Base-by-base conservation (phyloP, 495 filamentous ascomycete genomes). In the Penicillium crystallinum region DNA sequence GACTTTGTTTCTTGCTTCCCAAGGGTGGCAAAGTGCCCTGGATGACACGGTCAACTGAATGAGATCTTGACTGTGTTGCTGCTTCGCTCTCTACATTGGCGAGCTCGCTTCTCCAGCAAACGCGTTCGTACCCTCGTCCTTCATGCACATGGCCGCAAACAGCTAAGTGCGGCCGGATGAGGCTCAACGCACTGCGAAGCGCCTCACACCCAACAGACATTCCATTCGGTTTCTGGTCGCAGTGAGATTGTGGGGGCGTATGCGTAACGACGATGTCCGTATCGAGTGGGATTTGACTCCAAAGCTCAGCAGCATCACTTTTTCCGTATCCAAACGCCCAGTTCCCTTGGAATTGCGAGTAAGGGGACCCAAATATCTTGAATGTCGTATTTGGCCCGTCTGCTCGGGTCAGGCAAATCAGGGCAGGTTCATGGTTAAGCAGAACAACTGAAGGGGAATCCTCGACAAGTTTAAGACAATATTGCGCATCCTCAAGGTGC, bases 341-440 rank as follows among this genome's bases (percentile, higher is more conserved):
- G 11, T 68, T 69, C 2, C 83, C 80, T n/a, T 71, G 58, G 6
- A 71, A 72, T 2, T 85, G 87, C 22, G 83, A 83, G 54, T 78
- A 86, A 1, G 88, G 89, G 2, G 87, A 91, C 6, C 86, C 88
- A 54, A 91, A 91, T 22, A 91, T 77, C 41, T 78, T 85, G 67
- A 93, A 88, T 21, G 66, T 70, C 30, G 84, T 90, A 14, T 69
- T 73, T 41, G 87, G 85, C 0, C 86, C 87, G 21, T 68, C 68
- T 9, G 79, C 66, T 21, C 77, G 74, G 19, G 57, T 73, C 35
- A 91, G 71, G 25, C 73, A 75, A 57, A 91, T 72, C 6, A 72
- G 63, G 8, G 77, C 72, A 47, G 82, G 75, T 57, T 83, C 67
- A 62, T 91, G 85, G 50, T 80, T 73, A 25, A 91, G 77, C 58